These are phyloP conservation scores for Cyclocybe aegerita DNA, from an alignment of 768 basidiomycete species.

Conservation along the genomic window DNA sequence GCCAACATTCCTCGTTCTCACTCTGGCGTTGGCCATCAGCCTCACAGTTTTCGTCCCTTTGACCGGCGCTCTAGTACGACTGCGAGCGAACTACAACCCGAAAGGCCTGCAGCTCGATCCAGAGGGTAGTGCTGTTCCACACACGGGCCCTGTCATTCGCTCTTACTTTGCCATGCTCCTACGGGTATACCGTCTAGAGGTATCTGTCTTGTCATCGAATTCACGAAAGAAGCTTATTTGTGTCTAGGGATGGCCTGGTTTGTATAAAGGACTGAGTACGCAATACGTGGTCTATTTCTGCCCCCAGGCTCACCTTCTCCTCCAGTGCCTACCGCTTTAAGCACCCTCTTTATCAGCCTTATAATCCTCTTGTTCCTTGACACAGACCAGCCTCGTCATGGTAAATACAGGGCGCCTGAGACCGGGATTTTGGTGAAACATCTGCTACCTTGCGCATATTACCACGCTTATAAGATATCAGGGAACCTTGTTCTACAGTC, in stretches of 20 bases:
- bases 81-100: conserved; percentile 85
- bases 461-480: conserved; percentile 13
- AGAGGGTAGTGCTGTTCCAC: conserved; percentile 73
- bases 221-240: neutral
- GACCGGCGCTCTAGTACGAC: conserved; percentile 69
- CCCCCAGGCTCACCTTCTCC: neutral
- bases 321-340: conserved; percentile 43
- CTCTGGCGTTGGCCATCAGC: conserved; percentile 48
- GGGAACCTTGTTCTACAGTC: conserved; percentile 64
- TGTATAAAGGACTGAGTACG: conserved; percentile 79
- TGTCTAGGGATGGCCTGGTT: conserved; percentile 58
- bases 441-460: neutral
- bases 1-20: conserved; percentile 36
- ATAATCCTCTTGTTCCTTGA: conserved; percentile 61
- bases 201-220: conserved; percentile 23
- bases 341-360: conserved; percentile 54
- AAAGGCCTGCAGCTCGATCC: conserved; percentile 79
- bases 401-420: conserved; percentile 62
- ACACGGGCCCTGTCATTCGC: conserved; percentile 76
- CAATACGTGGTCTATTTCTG: neutral
- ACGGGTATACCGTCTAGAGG: conserved; percentile 75
- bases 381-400: conserved; percentile 57
- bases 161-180: conserved; percentile 74
- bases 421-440: conserved; percentile 48
- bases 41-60: conserved; percentile 62